A percentile compares a stretch with the other conserved stretches of the same genome.
Evolutionary conservation across 331 rosid genomes (phyloP).

Genomic region (Spiraea crenata): DNA sequence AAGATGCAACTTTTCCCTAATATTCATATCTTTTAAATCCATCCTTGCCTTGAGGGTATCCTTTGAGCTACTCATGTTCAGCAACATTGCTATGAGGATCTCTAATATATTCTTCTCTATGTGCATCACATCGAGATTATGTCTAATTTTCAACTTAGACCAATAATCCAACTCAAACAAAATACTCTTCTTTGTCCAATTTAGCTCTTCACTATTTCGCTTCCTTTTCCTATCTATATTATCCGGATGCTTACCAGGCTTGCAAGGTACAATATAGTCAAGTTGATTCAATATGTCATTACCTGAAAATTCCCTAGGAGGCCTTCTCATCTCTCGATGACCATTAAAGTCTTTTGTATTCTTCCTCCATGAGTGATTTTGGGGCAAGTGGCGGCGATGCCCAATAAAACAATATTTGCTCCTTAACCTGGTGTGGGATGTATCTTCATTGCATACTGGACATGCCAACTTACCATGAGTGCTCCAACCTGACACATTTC

Average conservation of each 20-base stretch:
- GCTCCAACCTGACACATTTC: conserved; percentile 1
- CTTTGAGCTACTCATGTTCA: too few species aligned
- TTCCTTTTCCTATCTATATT: not conserved
- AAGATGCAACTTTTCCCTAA: too few species aligned
- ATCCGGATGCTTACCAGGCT: not conserved
- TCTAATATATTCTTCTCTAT: too few species aligned
- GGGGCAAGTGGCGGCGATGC: not conserved
- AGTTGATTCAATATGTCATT: not conserved
- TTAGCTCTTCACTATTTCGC: not conserved
- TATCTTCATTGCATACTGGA: not conserved
- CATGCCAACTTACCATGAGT: not conserved
- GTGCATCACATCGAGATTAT: too few species aligned
- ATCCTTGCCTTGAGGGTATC: too few species aligned
- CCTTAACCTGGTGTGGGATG: not conserved
- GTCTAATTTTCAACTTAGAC: not conserved
- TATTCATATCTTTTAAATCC: too few species aligned
- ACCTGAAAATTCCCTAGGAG: not conserved
- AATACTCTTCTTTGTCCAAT: not conserved
- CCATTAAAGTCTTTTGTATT: not conserved
- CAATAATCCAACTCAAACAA: not conserved
- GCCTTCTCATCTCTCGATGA: not conserved
- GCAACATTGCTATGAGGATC: too few species aligned
- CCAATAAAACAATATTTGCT: conserved; percentile 3
- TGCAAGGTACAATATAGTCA: not conserved
- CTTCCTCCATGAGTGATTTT: not conserved